Evolutionary conservation across 768 basidiomycete genomes (phyloP).

Genomic region (Amanita inopinata): DNA sequence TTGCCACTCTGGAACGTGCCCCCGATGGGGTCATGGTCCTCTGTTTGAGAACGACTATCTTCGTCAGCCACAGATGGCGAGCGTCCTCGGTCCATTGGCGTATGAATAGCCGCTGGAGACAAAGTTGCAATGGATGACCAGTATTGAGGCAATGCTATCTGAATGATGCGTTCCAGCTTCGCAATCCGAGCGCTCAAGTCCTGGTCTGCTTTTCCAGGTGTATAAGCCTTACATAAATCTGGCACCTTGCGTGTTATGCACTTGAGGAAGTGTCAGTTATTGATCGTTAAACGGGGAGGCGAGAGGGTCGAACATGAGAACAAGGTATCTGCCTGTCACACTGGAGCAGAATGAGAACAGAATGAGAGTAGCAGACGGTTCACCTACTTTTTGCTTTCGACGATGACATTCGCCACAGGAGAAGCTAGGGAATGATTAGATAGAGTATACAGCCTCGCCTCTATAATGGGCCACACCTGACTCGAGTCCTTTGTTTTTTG

Average conservation of each 20-base stretch:
- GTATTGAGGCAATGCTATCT: constrained; percentile 70
- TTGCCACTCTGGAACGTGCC: constrained; percentile 77
- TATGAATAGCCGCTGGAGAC: constrained; percentile 12
- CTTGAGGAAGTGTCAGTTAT: constrained; percentile 26
- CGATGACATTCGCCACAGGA: constrained; percentile 86
- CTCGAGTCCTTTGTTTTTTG: constrained; percentile 69
- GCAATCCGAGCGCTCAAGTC: constrained; percentile 67
- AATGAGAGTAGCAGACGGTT: background rate
- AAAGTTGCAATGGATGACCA: constrained; percentile 31
- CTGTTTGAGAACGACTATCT: constrained; percentile 60
- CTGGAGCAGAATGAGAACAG: constrained; percentile 27
- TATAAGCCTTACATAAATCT: constrained; percentile 81
- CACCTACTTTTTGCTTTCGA: constrained; percentile 71
- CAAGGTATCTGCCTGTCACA: constrained; percentile 83
- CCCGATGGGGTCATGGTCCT: constrained; percentile 67
- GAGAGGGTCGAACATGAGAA: constrained; percentile 54
- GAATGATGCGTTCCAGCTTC: constrained; percentile 74
- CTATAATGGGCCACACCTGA: constrained; percentile 43
- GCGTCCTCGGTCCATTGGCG: constrained; percentile 24
- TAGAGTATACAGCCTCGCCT: constrained; percentile 4
- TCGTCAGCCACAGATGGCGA: constrained; percentile 52
- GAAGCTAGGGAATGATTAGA: constrained; percentile 37
- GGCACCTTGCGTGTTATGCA: constrained; percentile 82
- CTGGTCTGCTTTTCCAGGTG: constrained; percentile 79
- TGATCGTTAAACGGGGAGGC: constrained; percentile 10